Percentiles rank a stretch among this genome's conserved stretches.
Conservation (phyloP, 2,329 filamentous ascomycete genomes). For the Sporothrix brasiliensis region DNA sequence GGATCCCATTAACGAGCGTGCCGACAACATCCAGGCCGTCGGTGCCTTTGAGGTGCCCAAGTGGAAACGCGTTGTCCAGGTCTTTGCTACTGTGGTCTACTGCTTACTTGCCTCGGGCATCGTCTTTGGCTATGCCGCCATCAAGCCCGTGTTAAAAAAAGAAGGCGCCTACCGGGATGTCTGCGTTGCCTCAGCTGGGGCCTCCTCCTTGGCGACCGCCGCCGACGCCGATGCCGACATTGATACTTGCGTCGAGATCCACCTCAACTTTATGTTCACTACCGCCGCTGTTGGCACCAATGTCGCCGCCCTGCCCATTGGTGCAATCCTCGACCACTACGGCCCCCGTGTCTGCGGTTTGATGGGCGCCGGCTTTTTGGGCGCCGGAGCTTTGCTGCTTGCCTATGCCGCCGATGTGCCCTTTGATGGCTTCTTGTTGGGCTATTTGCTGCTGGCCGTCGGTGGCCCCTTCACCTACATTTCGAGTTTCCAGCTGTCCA, state of each 20-base stretch:
- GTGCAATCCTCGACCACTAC: constrained; percentile 79
- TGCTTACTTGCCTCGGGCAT: constrained; percentile 69
- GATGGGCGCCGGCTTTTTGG: constrained; percentile 69
- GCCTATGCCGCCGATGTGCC: constrained; percentile 65
- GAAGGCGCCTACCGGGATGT: constrained; percentile 71
- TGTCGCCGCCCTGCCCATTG: constrained; percentile 80
- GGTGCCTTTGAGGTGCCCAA: constrained; percentile 58
- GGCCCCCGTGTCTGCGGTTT: constrained; percentile 77
- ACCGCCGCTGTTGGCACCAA: constrained; percentile 86
- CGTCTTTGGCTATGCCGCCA: constrained; percentile 81
- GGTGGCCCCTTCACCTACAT: constrained; percentile 83
- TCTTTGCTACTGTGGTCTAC: constrained; percentile 46
- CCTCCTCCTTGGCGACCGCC: not conserved
- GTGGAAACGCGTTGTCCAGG: constrained; percentile 56
- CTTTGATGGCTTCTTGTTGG: constrained; percentile 74
- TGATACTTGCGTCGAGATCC: constrained; percentile 58
- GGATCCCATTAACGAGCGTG: constrained; percentile 48
- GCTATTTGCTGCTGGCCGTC: constrained; percentile 75
- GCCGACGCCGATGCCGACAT: constrained; percentile 38
- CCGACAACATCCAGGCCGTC: constrained; percentile 52
- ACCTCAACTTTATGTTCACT: constrained; percentile 90
- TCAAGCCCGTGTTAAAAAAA: constrained; percentile 76
- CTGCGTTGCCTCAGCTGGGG: constrained; percentile 48
- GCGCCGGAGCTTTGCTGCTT: constrained; percentile 71
- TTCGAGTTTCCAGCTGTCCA: constrained; percentile 80